A percentile compares a stretch with the other conserved stretches of the same genome.
These are phyloP conservation scores for Lichtheimia ramosa DNA, from an alignment of 371 early-diverging fungal genomes.

Conservation along the genomic window DNA sequence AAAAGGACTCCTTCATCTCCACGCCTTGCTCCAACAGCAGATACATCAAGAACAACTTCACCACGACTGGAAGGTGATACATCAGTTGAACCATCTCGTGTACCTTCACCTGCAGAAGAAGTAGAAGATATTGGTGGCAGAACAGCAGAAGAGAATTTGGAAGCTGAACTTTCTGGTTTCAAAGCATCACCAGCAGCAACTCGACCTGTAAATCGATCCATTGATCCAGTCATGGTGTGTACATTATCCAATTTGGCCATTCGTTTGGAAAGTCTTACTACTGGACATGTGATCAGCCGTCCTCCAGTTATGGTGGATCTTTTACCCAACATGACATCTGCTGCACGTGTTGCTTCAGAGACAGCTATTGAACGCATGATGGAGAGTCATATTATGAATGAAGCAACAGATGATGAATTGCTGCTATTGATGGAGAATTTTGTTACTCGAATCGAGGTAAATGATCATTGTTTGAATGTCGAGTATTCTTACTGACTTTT, in stretches of 20 bases:
- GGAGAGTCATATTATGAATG: slow-evolving; percentile 20
- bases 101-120: neutral
- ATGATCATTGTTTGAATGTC: neutral
- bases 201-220: slow-evolving; percentile 13
- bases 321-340: too few species aligned
- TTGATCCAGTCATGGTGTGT: slow-evolving; percentile 36
- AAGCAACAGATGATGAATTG: slow-evolving; percentile 52
- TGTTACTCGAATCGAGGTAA: slow-evolving; percentile 50
- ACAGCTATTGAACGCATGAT: slow-evolving; percentile 6
- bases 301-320: neutral
- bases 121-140: neutral
- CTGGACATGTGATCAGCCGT: slow-evolving; percentile 7
- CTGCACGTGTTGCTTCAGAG: too few species aligned
- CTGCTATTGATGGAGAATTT: slow-evolving; percentile 47
- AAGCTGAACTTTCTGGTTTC: neutral
- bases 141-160: neutral
- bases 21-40: slow-evolving; percentile 5
- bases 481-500: neutral
- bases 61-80: slow-evolving; percentile 1
- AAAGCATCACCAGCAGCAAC: neutral
- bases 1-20: neutral
- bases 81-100: neutral
- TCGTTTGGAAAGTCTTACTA: slow-evolving; percentile 42
- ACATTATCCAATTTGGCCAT: slow-evolving; percentile 37
- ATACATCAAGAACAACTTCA: slow-evolving; percentile 6